A percentile compares a stretch with the other conserved stretches of the same genome.
These are phyloP conservation scores for Colletotrichum sansevieriae DNA, from an alignment of 2,329 filamentous ascomycete species.

Conservation along the genomic window DNA sequence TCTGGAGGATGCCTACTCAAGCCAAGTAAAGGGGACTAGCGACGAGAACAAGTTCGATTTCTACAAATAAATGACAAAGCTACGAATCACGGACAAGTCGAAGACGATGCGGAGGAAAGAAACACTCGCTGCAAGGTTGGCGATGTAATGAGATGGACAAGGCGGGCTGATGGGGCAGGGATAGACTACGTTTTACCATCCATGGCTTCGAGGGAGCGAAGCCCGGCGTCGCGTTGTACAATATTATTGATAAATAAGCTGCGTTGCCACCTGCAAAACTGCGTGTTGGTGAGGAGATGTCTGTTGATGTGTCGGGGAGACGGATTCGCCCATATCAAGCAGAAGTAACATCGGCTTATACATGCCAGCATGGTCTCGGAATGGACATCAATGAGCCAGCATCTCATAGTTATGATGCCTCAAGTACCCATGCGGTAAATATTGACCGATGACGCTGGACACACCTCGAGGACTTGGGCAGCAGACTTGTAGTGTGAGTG, in stretches of 20 bases:
- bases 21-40: slow-evolving; percentile 86
- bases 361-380: no score
- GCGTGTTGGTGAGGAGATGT: not conserved
- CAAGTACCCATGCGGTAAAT: no score
- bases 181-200: slow-evolving; percentile 27
- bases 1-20: slow-evolving; percentile 96
- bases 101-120: slow-evolving; percentile 1
- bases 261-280: slow-evolving; percentile 4
- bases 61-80: slow-evolving; percentile 74
- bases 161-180: slow-evolving; percentile 15
- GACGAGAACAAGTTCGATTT: slow-evolving; percentile 88
- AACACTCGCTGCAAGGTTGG: slow-evolving; percentile 27
- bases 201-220: slow-evolving; percentile 28
- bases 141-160: slow-evolving; percentile 25
- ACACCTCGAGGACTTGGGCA: no score
- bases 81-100: slow-evolving; percentile 34
- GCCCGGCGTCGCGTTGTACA: slow-evolving; percentile 40
- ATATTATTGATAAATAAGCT: slow-evolving; percentile 37
- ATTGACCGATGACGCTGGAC: no score
- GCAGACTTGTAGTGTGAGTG: no score
- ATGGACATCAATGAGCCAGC: no score
- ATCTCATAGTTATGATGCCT: no score
- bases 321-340: no score
- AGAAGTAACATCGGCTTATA: no score
- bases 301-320: no score